phyloP scores from a whole-genome alignment of 306 rosid genomes.

The barrel medic (Medicago truncatula) region DNA sequence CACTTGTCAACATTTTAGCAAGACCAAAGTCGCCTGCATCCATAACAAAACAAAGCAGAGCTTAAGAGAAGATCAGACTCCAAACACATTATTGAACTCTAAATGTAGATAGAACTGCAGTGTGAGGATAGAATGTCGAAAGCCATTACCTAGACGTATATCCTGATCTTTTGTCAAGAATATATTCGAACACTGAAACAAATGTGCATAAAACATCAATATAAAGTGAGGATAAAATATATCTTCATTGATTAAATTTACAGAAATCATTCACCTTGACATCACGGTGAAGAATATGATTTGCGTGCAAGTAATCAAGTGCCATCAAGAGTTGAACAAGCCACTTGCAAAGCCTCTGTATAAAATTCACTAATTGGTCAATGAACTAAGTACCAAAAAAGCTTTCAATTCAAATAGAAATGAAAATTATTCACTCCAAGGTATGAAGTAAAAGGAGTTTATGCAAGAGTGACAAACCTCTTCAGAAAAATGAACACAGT shows the following conservation, averaged over 20 bases:
- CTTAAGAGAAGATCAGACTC: background rate
- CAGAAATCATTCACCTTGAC: conserved; percentile 74
- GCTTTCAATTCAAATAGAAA: conserved; percentile 9
- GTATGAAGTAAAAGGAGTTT: conserved; percentile 14
- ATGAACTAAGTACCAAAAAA: background rate
- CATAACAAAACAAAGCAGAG: conserved; percentile 25
- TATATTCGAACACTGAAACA: conserved; percentile 92
- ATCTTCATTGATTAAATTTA: conserved; percentile 16
- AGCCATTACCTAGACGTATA: conserved; percentile 79
- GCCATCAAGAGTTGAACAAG: conserved; percentile 97
- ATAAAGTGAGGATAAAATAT: background rate
- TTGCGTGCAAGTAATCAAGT: conserved; percentile 87
- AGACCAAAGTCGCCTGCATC: conserved; percentile 94
- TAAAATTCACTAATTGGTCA: conserved; percentile 18
- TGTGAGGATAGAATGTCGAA: conserved; percentile 29
- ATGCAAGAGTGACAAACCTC: conserved; percentile 59
- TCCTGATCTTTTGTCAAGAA: conserved; percentile 95
- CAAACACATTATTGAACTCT: conserved; percentile 9
- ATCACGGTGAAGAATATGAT: conserved; percentile 96
- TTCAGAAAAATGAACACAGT: conserved; percentile 74
- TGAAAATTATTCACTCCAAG: conserved; percentile 7
- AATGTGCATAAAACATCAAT: conserved; percentile 26
- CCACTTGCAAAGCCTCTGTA: conserved; percentile 92
- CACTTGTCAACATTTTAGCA: conserved; percentile 90
- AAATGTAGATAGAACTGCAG: background rate